phyloP scores from a whole-genome alignment of 441 rosid species.

The Rhodomyrtus psidioides region DNA sequence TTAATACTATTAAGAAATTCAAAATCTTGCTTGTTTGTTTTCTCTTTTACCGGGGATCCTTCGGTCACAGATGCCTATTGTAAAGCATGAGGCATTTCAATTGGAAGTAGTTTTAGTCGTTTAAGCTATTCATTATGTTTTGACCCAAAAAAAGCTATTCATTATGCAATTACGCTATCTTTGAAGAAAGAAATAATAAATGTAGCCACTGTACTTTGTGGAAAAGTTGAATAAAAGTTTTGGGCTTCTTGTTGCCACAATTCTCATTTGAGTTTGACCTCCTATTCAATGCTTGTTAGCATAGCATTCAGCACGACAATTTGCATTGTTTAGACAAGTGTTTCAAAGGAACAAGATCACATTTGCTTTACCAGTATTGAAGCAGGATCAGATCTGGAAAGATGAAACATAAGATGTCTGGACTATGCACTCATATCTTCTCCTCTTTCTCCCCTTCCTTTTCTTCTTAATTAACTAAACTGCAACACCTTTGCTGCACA shows the following conservation, averaged over 20 bases:
- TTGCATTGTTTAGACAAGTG: background rate
- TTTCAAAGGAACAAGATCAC: background rate
- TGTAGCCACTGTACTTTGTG: too few species aligned
- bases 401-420: slow-evolving; percentile 76
- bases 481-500: background rate
- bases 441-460: background rate
- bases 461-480: background rate
- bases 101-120: too few species aligned
- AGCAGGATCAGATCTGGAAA: slow-evolving; percentile 99
- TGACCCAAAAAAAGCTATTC: too few species aligned
- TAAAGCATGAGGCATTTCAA: too few species aligned
- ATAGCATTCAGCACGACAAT: background rate
- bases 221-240: too few species aligned
- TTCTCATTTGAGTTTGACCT: background rate
- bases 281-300: background rate
- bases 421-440: background rate
- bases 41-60: background rate
- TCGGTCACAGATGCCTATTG: too few species aligned
- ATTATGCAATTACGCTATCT: too few species aligned
- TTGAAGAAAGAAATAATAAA: too few species aligned
- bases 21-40: background rate
- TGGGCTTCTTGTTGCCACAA: too few species aligned
- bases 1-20: background rate
- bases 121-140: too few species aligned
- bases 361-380: slow-evolving; percentile 62